Evolutionary conservation across 2,329 filamentous ascomycete species (phyloP), one percentile per base, ranked within the genome.

Genomic region (Pseudofabraea citricarpa): DNA sequence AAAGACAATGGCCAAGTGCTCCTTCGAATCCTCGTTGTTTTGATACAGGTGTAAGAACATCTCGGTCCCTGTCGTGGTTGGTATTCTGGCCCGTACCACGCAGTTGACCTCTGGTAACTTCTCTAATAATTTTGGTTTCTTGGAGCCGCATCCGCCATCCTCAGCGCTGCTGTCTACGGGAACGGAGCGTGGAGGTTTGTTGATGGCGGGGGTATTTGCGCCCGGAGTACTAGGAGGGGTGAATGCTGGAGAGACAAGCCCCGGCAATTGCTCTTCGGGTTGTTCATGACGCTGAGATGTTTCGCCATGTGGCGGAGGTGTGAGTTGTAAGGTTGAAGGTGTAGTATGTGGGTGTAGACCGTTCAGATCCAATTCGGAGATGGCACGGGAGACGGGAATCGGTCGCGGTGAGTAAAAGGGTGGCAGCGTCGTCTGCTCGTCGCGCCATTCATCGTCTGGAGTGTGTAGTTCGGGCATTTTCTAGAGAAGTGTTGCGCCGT

Each of bases 1-100:
- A 64, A 98, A 98, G 0, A 98, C 93, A 59, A 98, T 97, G 15
- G 93, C 93, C 40, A 98, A 70, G 63, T 98, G 93, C 61, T 98
- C 93, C 66, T 98, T 98, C 52, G 84, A 87, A 64, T 98, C 93
- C 6, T 88, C 81, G 56, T 87, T 87, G 66, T 98, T 98, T 50
- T 83, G 83, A 68, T 98, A 98, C 1, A 97, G 73, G 61, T 98
- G 91, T 40, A 98, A 68, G 66, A 94, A 98, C 90, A 98, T 97
- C 65, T 98, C 90, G 9, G 90, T 87, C 3, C 91, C 91, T 0
- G 78, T 81, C 2, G 89, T 91, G 1, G 91, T 97, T 1, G 93
- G 93, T 56, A 98, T 98, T 43, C 93, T 84, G 15, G 93, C 93
- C 53, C 93, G 85, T 38, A 97, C 93, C 52, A 94, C 82, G 69